Conservation (phyloP, 225 moss, liverwort and hornwort species). For the Marchantia polymorpha region DNA sequence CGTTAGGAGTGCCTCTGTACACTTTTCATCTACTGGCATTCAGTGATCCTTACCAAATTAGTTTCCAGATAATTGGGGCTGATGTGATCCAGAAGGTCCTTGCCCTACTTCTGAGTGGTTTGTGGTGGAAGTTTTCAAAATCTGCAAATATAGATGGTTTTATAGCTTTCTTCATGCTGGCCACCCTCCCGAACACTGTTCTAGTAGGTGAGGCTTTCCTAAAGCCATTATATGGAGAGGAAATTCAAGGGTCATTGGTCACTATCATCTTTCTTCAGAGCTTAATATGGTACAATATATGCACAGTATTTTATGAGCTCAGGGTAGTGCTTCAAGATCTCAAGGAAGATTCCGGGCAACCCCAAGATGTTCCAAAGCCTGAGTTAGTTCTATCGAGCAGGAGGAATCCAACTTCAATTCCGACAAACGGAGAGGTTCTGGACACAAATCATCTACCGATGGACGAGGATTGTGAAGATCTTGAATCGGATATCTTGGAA, state of each 20-base stretch:
- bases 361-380: no score
- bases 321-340: slow-evolving; percentile 24
- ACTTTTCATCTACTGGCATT: slow-evolving; percentile 42
- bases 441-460: no score
- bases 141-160: slow-evolving; percentile 38
- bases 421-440: not conserved
- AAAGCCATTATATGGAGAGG: slow-evolving; percentile 41
- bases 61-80: slow-evolving; percentile 41
- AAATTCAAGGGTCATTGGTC: slow-evolving; percentile 30
- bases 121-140: slow-evolving; percentile 44
- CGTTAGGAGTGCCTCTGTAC: slow-evolving; percentile 35
- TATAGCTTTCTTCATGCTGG: slow-evolving; percentile 50
- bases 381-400: no score
- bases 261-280: slow-evolving; percentile 46
- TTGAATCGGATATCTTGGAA: no score
- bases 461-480: no score
- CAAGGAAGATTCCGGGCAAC: not conserved
- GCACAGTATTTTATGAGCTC: slow-evolving; percentile 40
- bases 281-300: slow-evolving; percentile 48
- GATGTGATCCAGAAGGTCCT: slow-evolving; percentile 40
- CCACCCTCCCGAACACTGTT: slow-evolving; percentile 51
- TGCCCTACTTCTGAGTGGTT: slow-evolving; percentile 15
- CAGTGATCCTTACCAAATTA: slow-evolving; percentile 47
- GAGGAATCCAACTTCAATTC: not conserved
- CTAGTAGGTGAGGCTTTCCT: slow-evolving; percentile 43